Conservation (phyloP, 495 filamentous ascomycete genomes). For the Durotheca rogersii region DNA sequence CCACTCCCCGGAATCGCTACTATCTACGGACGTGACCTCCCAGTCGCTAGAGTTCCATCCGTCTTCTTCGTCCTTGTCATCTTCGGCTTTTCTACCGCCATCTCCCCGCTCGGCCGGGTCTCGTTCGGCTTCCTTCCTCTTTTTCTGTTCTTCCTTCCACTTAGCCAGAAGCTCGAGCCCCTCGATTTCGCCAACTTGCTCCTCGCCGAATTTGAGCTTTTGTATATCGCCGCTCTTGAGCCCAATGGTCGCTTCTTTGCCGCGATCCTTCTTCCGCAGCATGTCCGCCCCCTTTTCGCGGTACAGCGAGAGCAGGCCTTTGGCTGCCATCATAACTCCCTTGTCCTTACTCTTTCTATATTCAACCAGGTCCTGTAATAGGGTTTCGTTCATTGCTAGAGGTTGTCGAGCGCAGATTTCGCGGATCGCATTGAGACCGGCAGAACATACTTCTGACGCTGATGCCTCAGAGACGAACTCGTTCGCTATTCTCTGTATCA, state of each 20-base stretch:
- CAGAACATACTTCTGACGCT: slow-evolving; percentile 84
- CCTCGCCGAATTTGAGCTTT: slow-evolving; percentile 75
- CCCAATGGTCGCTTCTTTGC: slow-evolving; percentile 88
- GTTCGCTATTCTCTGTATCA: slow-evolving; percentile 94
- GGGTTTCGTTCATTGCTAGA: slow-evolving; percentile 88
- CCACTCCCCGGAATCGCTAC: slow-evolving; percentile 82
- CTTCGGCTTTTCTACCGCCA: slow-evolving; percentile 35
- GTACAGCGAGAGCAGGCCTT: slow-evolving; percentile 85
- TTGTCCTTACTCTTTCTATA: slow-evolving; percentile 98
- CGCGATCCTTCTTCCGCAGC: slow-evolving; percentile 85
- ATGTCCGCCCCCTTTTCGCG: slow-evolving; percentile 86
- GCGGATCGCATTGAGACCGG: slow-evolving; percentile 90
- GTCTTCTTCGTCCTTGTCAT: slow-evolving; percentile 57
- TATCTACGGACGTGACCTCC: slow-evolving; percentile 80
- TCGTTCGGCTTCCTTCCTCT: slow-evolving; percentile 66
- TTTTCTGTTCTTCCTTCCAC: slow-evolving; percentile 89
- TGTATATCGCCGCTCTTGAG: slow-evolving; percentile 68
- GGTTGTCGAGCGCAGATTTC: slow-evolving; percentile 93
- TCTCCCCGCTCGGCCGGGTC: slow-evolving; percentile 54
- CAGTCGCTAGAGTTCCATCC: slow-evolving; percentile 77
- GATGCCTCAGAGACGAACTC: slow-evolving; percentile 96
- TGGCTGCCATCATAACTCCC: slow-evolving; percentile 94
- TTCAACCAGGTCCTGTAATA: slow-evolving; percentile 94
- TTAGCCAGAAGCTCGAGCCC: slow-evolving; percentile 87
- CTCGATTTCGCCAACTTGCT: slow-evolving; percentile 79